Base-by-base conservation (phyloP, 2,329 filamentous ascomycete species). In the Triangularia verruculosa region DNA sequence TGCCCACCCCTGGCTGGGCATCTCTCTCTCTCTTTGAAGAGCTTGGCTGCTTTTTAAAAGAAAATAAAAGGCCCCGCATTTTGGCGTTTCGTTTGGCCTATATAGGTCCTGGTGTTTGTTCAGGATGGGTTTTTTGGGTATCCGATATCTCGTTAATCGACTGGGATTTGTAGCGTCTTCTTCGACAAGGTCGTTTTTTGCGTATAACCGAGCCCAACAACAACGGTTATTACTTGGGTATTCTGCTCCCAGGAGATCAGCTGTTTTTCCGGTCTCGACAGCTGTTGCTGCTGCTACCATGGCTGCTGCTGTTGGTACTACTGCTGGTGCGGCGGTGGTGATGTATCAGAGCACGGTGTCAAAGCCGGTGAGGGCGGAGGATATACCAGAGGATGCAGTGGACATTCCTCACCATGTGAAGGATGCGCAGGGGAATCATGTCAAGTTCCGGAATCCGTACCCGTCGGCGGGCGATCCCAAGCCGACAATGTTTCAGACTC, bases 371-470 rank as follows among this genome's bases (percentile, higher is more conserved):
- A 68, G 74, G 3, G 70, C 75, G 22, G 70, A 72, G 34, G 69
- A 73, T 52, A 70, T 76, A 25, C 78, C 80, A 7, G 75, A 79
- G 1, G 78, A 80, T 28, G 80, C 79, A 27, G 68, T 72, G n/a
- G 69, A 74, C 22, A 80, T 80, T 61, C 74, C 80, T 20, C 82
- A 86, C 67, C 82, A 86, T 64, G 71, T 83, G 57, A 74, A 78
- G 63, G 70, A 74, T 51, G 74, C 73, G 58, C 67, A 74, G 51
- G 81, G 81, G 51, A 70, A 73, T 17, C 74, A 72, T 39, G 70
- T 77, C 55, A 77, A 77, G 64, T 86, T 85, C 72, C 74, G 75
- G 63, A 86, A 86, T 65, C 78, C 80, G 0, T 78, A 85, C 59
- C 78, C 80, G n/a, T 85, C 83, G 0, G 66, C 65, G 32, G 68